phyloP scores from a whole-genome alignment of 192 early-diverging fungal genomes.

The Radiomyces spectabilis region DNA sequence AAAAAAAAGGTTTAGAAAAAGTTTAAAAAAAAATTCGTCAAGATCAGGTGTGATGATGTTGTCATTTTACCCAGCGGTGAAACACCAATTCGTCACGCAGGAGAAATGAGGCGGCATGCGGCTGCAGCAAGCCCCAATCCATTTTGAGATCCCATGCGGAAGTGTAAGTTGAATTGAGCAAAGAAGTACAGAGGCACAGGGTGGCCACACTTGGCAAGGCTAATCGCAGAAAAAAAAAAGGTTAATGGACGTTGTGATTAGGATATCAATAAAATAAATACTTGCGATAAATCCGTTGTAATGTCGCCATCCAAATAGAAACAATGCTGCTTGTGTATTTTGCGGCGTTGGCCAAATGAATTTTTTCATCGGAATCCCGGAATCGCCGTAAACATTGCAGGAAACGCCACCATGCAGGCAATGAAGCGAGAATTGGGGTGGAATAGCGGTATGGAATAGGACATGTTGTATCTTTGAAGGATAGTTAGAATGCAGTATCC shows the following conservation, averaged over 20 bases:
- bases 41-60: conserved; percentile 30
- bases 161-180: conserved; percentile 24
- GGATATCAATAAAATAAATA: too few species aligned
- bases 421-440: conserved; percentile 46
- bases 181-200: conserved; percentile 11
- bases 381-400: conserved; percentile 71
- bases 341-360: conserved; percentile 43
- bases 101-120: conserved; percentile 12
- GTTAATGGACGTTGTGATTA: too few species aligned
- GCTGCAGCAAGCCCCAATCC: conserved; percentile 27
- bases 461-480: too few species aligned
- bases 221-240: conserved; percentile 2
- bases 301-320: neutral
- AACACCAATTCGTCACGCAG: conserved; percentile 29
- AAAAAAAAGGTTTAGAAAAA: conserved; percentile 20
- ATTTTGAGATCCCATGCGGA: conserved; percentile 30
- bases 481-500: too few species aligned
- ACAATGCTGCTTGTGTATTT: conserved; percentile 20
- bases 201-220: neutral
- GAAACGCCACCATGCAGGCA: conserved; percentile 65
- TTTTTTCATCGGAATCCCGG: conserved; percentile 45
- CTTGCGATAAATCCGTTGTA: conserved; percentile 11
- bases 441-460: conserved; percentile 44
- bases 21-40: neutral
- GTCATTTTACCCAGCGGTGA: conserved; percentile 23